These are phyloP conservation scores for Pleurozium schreberi DNA, from an alignment of 225 moss, liverwort and hornwort genomes.

Conservation along the genomic window DNA sequence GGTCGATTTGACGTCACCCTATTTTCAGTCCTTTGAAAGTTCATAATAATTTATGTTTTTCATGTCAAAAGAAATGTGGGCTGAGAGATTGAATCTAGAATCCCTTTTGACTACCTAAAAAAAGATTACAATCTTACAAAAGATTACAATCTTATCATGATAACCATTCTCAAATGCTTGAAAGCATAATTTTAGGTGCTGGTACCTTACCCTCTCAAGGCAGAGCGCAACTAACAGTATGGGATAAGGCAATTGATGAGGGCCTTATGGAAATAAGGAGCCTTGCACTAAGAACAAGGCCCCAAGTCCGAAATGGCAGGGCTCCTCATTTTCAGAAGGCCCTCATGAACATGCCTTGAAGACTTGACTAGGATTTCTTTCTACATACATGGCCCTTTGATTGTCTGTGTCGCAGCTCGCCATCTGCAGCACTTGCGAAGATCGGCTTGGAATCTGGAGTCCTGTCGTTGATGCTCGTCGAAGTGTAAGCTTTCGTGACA, in stretches of 20 bases:
- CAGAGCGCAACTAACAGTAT: neutral
- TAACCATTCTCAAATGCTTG: neutral
- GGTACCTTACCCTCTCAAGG: neutral
- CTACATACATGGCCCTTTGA: neutral
- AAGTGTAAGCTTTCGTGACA: neutral
- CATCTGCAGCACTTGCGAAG: neutral
- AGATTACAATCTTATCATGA: no score
- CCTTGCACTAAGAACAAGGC: no score
- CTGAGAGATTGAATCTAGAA: neutral
- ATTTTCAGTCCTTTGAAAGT: neutral
- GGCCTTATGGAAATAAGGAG: neutral
- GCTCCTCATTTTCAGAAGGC: neutral
- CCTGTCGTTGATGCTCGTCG: neutral
- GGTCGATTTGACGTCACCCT: neutral
- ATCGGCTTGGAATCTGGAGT: neutral
- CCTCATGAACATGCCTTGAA: neutral
- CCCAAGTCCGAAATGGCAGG: neutral
- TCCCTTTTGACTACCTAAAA: neutral
- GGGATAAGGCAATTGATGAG: neutral
- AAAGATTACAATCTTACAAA: no score
- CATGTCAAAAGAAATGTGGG: neutral
- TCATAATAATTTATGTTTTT: neutral
- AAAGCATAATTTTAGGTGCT: neutral
- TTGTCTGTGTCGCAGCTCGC: neutral
- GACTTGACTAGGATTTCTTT: neutral